Base-by-base conservation (phyloP, 148 eudicot species). In the Diospyros lotus region DNA sequence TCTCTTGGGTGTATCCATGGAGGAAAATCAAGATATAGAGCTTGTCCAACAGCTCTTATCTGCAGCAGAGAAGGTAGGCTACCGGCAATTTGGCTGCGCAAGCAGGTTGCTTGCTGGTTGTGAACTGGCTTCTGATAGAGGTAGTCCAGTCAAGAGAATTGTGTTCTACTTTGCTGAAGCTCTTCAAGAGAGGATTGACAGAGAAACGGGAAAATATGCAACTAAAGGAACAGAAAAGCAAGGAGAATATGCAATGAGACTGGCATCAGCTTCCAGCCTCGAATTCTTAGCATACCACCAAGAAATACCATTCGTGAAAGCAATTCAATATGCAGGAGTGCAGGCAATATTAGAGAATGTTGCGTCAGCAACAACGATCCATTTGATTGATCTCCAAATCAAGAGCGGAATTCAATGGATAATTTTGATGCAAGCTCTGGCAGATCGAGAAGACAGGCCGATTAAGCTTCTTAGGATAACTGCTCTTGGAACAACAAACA, bases 311-410 rank as follows among this genome's bases (percentile, higher is more conserved):
- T 69, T 76, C 61, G 6, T 2, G 56, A 73, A 39, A 64, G 61
- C 71, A 2, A 2, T 7, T 15, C 78, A 79, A 66, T 74, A 48
- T 12, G 54, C 81, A 2, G 82, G 66, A 43, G 69, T 84, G 45
- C 87, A 84, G 72, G 73, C 73, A 6, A 78, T 84, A 18, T 5
- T 81, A n/a, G 87, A 84, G 52, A 53, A 60, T 28, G 52, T 78
- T 1, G 15, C 58, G 2, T 8, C 68, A 3, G 56, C 82, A 1
- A 81, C 44, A 9, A 84, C 42, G 70, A 43, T 84, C 56, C 87
- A 84, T 50, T 7, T 84, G 52, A 71, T 84, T 52, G 87, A 84
- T 61, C 44, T 81, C 43, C 78, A 72, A 50, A 74, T 84, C 55
- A 66, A 72, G 11, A 76, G 46, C 14, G 82, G 87, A 0, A 53